phyloP scores from a whole-genome alignment of 805 yeast species.

The Nematodospora valgi region DNA sequence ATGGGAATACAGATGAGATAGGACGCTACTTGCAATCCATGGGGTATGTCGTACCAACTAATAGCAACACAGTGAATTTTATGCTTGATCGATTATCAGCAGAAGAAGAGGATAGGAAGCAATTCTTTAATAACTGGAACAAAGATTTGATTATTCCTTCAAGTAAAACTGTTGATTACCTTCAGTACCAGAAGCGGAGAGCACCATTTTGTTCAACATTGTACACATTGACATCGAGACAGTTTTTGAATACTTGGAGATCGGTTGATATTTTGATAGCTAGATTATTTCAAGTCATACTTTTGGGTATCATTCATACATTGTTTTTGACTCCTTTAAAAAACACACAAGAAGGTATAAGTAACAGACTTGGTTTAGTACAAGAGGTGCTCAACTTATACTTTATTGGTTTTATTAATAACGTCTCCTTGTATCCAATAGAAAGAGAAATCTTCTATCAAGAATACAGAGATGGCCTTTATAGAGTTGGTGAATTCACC shows the following conservation, averaged over 20 bases:
- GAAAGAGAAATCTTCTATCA: conserved; percentile 74
- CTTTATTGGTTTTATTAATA: conserved; percentile 76
- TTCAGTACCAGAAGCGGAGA: conserved; percentile 1
- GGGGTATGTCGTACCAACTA: conserved; percentile 16
- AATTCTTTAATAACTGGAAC: too few species aligned
- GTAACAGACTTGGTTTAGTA: conserved; percentile 67
- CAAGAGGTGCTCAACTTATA: conserved; percentile 72
- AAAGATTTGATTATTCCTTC: background rate
- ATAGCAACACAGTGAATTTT: conserved; percentile 15
- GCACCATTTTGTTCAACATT: conserved; percentile 24
- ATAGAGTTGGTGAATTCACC: conserved; percentile 62
- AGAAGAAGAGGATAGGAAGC: too few species aligned
- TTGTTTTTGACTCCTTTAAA: conserved; percentile 52
- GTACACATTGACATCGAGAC: conserved; percentile 28
- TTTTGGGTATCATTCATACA: conserved; percentile 61
- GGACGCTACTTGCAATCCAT: conserved; percentile 16
- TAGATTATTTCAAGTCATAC: conserved; percentile 59
- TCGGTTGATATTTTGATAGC: conserved; percentile 58
- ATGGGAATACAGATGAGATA: conserved; percentile 14
- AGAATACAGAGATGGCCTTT: conserved; percentile 70
- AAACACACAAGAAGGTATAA: conserved; percentile 45
- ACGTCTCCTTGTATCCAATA: conserved; percentile 68
- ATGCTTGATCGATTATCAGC: conserved; percentile 2
- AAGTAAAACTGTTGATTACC: background rate
- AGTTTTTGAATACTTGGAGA: conserved; percentile 27